Base-by-base conservation (phyloP, 2,329 filamentous ascomycete genomes). In the Pseudogymnoascus sp. region DNA sequence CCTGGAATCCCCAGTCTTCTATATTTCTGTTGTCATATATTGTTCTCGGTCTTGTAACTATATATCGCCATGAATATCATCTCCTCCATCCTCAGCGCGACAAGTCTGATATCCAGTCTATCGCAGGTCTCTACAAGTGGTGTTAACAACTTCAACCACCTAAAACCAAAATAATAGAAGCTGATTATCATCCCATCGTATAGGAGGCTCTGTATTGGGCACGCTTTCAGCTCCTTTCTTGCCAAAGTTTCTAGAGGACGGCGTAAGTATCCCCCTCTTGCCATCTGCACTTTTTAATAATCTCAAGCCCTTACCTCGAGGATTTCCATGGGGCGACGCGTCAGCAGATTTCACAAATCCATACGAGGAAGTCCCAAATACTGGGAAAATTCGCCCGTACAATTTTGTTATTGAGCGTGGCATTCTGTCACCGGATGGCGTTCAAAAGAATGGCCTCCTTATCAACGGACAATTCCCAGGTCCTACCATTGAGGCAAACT, bases 401-500 rank as follows among this genome's bases (percentile, higher is more conserved):
- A 21, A 44, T 44, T 44, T 44, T 44, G 19, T 44, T 11, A 23
- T 44, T 23, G 40, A 23, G 19, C 40, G 40, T 23, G 40, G 40
- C 40, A 44, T 15, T 7, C 40, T 44, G 11, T 44, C 71, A 44
- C 72, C 70, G 2, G 73, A 75, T 67, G 74, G 74, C 2, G 67
- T 71, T 23, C 38, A 65, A 11, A 67, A 69, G 65, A 47, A 69
- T 40, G 69, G 69, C 9, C 60, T 76, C 19, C 63, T 76, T 1
- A 68, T 77, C 28, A 76, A 77, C 53, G 72, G 71, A 0, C 69
- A 71, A 62, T 76, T 71, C 40, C 75, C 74, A 4, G 75, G 75
- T 4, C 75, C 75, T 6, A 28, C 66, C 1, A 74, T 76, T n/a
- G 73, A 76, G 61, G 75, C 75, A 2, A 75, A 76, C 64, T 76